A percentile compares a stretch with the other conserved stretches of the same genome.
These are phyloP conservation scores for Yamadazyma diddensiae DNA, from an alignment of 1,139 yeast genomes.

Conservation along the genomic window DNA sequence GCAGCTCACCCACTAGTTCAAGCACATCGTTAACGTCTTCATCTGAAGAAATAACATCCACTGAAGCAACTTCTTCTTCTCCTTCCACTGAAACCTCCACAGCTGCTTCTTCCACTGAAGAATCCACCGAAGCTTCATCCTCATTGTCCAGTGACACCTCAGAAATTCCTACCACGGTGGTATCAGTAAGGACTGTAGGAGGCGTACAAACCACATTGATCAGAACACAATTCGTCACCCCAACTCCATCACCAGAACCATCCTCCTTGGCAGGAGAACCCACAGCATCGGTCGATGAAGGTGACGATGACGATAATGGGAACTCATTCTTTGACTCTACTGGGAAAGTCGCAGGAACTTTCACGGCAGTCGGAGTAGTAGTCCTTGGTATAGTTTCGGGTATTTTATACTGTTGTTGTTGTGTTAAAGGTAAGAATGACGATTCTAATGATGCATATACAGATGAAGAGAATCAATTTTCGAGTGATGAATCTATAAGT, in stretches of 20 bases:
- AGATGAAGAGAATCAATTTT: constrained; percentile 37
- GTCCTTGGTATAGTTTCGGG: constrained; percentile 38
- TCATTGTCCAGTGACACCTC: constrained; percentile 1
- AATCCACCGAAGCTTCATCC: not conserved
- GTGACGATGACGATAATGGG: constrained; percentile 4
- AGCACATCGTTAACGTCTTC: not conserved
- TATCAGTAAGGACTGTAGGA: constrained; percentile 25
- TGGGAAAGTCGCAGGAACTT: constrained; percentile 73
- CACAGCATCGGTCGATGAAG: constrained; percentile 7
- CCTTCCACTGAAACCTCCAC: not conserved
- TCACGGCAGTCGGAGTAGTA: constrained; percentile 64
- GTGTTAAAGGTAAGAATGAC: constrained; percentile 16
- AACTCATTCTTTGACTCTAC: constrained; percentile 48
- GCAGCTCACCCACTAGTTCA: not conserved
- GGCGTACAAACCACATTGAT: constrained; percentile 21
- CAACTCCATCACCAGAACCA: constrained; percentile 7
- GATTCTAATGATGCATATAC: constrained; percentile 28
- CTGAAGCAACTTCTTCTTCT: not conserved
- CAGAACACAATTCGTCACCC: constrained; percentile 21
- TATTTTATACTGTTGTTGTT: constrained; percentile 38
- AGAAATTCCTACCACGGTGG: constrained; percentile 16
- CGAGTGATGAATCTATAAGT: constrained; percentile 15
- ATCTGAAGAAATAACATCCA: not conserved
- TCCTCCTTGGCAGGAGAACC: constrained; percentile 6
- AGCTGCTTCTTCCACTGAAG: constrained; percentile 9